Evolutionary conservation across 306 rosid species (phyloP), one percentile per base, ranked within the genome.

Genomic region (Carpinus fangiana): DNA sequence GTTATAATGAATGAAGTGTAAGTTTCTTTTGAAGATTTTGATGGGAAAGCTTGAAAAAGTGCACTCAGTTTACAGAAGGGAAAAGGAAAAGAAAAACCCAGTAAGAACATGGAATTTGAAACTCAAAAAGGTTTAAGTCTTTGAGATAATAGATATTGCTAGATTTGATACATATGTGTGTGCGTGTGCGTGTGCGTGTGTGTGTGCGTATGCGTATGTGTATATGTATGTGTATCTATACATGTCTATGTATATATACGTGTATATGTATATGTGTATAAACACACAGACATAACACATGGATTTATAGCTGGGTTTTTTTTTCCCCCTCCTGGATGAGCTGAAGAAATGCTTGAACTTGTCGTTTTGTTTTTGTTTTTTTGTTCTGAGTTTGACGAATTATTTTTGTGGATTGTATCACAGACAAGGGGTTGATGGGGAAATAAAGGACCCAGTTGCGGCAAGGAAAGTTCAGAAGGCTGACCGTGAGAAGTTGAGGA

Each of bases 401-500:
- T 55, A 59, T 20, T 62, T 59, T 28, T 74, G 26, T 20, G 51
- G 72, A 78, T 46, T 81, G 47, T 73, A 72, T 73, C 66, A 43
- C 73, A 92, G 93, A 82, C 85, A 89, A 82, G 84, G 81, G 80
- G 72, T 61, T 72, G 93, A 86, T 76, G 80, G n/a, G 50, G 95
- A 86, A 76, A 76, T 41, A 50, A 76, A 88, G 74, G 95, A 89
- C 86, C 87, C 95, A n/a, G 53, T 78, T 73, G 83, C 84, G 28
- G 88, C 90, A 12, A 87, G 92, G 54, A 95, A 90, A 77, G 86
- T 88, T 80, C 97, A 90, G 68, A 95, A 95, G 85, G 98, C 98
- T 9, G 97, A 92, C 84, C 93, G 98, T 3, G 97, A 95, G 88
- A 95, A 92, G 78, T 77, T 95, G 84, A 84, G 98, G 83, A 90